Evolutionary conservation across 768 basidiomycete genomes (phyloP).

Genomic region (Psilocybe subaeruginosa): DNA sequence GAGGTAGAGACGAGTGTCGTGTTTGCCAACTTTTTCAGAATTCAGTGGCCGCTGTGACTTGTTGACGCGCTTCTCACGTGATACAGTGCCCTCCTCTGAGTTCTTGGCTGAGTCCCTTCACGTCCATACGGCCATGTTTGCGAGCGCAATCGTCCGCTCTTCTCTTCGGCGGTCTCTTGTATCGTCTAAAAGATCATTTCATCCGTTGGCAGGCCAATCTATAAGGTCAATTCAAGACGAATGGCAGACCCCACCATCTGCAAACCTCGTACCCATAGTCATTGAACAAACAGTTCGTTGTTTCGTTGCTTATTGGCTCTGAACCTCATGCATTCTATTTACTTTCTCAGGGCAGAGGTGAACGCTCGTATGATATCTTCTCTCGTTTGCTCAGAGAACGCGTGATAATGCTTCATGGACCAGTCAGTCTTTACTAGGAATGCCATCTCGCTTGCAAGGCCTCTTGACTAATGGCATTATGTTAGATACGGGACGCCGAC

Average conservation of each 20-base stretch:
- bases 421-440: slow-evolving; percentile 52
- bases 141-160: slow-evolving; percentile 24
- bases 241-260: slow-evolving; percentile 46
- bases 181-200: slow-evolving; percentile 44
- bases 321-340: slow-evolving; percentile 4
- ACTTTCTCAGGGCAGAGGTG: slow-evolving; percentile 69
- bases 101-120: neutral
- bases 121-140: slow-evolving; percentile 26
- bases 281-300: slow-evolving; percentile 83
- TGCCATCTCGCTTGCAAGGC: slow-evolving; percentile 8
- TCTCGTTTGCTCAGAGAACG: slow-evolving; percentile 91
- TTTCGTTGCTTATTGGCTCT: neutral
- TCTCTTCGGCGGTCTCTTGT: slow-evolving; percentile 19
- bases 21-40: slow-evolving; percentile 15
- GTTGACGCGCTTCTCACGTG: slow-evolving; percentile 43
- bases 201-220: slow-evolving; percentile 52
- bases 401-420: slow-evolving; percentile 94
- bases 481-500: slow-evolving; percentile 86
- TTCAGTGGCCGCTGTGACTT: slow-evolving; percentile 15
- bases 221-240: slow-evolving; percentile 33
- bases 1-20: neutral
- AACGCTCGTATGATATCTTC: slow-evolving; percentile 94
- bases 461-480: neutral
- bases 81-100: slow-evolving; percentile 3
- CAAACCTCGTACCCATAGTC: slow-evolving; percentile 86